phyloP scores from a whole-genome alignment of 495 filamentous ascomycete species.

The Podospora pseudocomata region DNA sequence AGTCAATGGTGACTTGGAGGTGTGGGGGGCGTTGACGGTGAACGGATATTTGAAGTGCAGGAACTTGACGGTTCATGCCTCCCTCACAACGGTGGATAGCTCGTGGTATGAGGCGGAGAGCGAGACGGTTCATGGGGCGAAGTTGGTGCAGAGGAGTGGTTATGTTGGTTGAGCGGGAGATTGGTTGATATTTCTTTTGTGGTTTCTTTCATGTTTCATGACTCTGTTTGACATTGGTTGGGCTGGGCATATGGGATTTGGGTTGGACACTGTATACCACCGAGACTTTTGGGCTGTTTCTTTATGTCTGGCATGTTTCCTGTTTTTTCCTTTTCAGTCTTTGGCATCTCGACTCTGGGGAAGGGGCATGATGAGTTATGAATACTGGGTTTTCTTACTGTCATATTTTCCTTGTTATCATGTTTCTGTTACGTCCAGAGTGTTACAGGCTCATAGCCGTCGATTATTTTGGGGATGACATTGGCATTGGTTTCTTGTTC shows the following conservation, averaged over 20 bases:
- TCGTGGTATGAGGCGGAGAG: constrained; percentile 36
- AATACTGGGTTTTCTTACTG: background rate
- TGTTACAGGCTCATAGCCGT: background rate
- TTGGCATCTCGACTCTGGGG: background rate
- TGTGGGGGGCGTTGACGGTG: constrained; percentile 37
- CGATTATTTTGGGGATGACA: background rate
- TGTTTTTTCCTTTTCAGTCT: background rate
- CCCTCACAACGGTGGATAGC: constrained; percentile 38
- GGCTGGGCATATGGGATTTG: background rate
- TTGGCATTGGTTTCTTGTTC: background rate
- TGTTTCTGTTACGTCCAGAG: background rate
- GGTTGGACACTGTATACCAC: background rate
- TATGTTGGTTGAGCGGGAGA: constrained; percentile 22
- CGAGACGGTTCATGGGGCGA: constrained; percentile 37
- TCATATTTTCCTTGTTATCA: background rate
- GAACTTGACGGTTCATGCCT: constrained; percentile 35
- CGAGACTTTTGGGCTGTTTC: background rate
- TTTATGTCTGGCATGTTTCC: background rate
- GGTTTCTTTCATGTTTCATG: background rate
- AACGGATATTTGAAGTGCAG: constrained; percentile 40
- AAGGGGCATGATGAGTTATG: background rate
- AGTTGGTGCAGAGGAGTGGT: constrained; percentile 30
- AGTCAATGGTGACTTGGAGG: constrained; percentile 35
- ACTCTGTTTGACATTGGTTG: background rate
- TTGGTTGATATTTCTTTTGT: no score